Conservation (phyloP, 768 basidiomycete species). For the Panellus pusillus region DNA sequence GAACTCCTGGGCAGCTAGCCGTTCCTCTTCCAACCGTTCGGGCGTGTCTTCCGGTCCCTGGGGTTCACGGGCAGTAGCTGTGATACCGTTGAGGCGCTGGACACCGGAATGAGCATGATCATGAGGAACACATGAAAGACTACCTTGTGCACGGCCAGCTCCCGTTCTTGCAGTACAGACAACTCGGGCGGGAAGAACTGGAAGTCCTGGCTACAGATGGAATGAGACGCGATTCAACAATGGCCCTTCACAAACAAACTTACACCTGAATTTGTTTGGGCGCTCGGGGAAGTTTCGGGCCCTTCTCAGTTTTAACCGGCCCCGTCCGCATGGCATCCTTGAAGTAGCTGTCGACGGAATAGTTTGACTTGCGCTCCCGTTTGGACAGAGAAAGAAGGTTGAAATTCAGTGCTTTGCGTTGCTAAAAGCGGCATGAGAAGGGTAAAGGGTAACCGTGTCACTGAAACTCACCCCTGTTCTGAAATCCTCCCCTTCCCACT, state of each 20-base stretch:
- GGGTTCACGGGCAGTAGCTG: constrained; percentile 63
- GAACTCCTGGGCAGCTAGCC: constrained; percentile 73
- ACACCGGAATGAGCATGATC: background rate
- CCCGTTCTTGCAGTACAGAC: constrained; percentile 81
- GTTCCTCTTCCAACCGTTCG: constrained; percentile 84
- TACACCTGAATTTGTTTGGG: constrained; percentile 88
- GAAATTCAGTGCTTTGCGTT: constrained; percentile 71
- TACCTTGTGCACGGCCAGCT: constrained; percentile 80
- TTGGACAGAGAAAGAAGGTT: constrained; percentile 87
- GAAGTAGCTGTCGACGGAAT: constrained; percentile 95
- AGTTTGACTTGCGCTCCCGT: constrained; percentile 90
- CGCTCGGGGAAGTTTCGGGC: constrained; percentile 77
- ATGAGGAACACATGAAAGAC: background rate
- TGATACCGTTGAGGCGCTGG: constrained; percentile 66
- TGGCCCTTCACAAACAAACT: constrained; percentile 26
- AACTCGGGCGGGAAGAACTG: constrained; percentile 92
- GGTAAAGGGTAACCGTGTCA: background rate
- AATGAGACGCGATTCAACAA: constrained; percentile 7
- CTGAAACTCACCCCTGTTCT: constrained; percentile 57
- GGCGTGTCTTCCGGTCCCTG: constrained; percentile 73
- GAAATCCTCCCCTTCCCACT: constrained; percentile 97
- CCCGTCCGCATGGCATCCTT: constrained; percentile 85
- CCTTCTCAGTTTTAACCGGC: constrained; percentile 76
- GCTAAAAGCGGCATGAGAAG: constrained; percentile 10
- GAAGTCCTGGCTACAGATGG: constrained; percentile 75